Evolutionary conservation across 169 alveolate genomes (phyloP).

Genomic region (Plasmodium vivax): DNA sequence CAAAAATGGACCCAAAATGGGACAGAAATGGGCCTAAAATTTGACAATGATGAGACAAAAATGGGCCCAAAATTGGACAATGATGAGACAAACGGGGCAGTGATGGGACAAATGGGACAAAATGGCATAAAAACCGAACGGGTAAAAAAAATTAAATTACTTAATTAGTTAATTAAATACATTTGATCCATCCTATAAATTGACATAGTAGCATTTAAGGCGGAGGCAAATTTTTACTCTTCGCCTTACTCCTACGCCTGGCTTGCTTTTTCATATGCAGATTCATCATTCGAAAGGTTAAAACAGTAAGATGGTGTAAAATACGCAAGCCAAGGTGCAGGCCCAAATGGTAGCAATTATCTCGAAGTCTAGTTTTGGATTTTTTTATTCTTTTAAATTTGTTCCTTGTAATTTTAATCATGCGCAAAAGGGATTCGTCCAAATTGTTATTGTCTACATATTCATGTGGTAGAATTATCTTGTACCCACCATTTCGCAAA

Average conservation of each 20-base stretch:
- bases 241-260: not conserved
- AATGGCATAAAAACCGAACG: not conserved
- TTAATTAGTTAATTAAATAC: not conserved
- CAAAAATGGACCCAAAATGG: too few species aligned
- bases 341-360: slow-evolving; percentile 1
- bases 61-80: not conserved
- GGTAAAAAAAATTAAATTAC: not conserved
- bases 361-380: slow-evolving; percentile 33
- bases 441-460: slow-evolving; percentile 1
- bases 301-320: not conserved
- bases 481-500: not conserved
- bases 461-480: not conserved
- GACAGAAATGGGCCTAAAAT: too few species aligned
- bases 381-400: slow-evolving; percentile 41
- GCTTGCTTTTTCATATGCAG: not conserved
- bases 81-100: not conserved
- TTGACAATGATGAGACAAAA: not conserved
- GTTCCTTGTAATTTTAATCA: slow-evolving; percentile 10
- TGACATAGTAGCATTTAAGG: not conserved
- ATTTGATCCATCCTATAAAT: not conserved
- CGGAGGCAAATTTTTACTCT: slow-evolving; percentile 6
- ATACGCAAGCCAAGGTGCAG: not conserved
- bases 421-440: slow-evolving; percentile 10
- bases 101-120: not conserved
- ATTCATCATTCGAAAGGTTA: not conserved